Evolutionary conservation across 2,329 filamentous ascomycete genomes (phyloP), one percentile per base, ranked within the genome.

Genomic region (Microdochium trichocladiopsis): DNA sequence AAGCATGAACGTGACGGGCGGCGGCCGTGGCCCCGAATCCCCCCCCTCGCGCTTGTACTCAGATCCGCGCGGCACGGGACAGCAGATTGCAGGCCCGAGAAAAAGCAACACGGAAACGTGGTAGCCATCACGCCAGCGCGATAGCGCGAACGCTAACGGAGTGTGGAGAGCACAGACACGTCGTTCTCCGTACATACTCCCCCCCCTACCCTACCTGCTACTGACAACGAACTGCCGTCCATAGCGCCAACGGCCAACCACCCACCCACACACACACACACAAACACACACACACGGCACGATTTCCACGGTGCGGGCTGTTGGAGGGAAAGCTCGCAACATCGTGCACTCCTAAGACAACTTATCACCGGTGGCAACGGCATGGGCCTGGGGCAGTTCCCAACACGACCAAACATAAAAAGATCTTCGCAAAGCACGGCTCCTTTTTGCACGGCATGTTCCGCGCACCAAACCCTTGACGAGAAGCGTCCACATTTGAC

Each of bases 21-120:
- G 36, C 10, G 6, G 36, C 36, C 36, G n/a, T 18, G 36, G 11
- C 36, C 10, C n/a, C n/a, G n/a, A n/a, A n/a, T n/a, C n/a, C n/a
- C n/a, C n/a, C n/a, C n/a, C n/a, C n/a, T n/a, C n/a, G n/a, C n/a
- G 14, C 14, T 10, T 18, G 18, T 18, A 18, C 41, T 22, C 41
- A 9, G 41, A 45, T 45, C 14, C 41, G 41, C 18, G 16, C 41
- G 18, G 16, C 3, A 22, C 41, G 41, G 41, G 16, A 45, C 18
- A 45, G 41, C 41, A 45, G 41, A 23, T 45, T 45, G 41, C 5
- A 23, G 41, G 21, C 11, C 18, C 9, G 18, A 18, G 41, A 45
- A 45, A 45, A 45, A 45, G 41, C 41, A 45, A 45, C 41, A 18
- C 41, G 22, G 41, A 45, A 45, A 45, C 41, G 41, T 45, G 41